Conservation (phyloP, 2,329 filamentous ascomycete species). For the Shiraia sp. region DNA sequence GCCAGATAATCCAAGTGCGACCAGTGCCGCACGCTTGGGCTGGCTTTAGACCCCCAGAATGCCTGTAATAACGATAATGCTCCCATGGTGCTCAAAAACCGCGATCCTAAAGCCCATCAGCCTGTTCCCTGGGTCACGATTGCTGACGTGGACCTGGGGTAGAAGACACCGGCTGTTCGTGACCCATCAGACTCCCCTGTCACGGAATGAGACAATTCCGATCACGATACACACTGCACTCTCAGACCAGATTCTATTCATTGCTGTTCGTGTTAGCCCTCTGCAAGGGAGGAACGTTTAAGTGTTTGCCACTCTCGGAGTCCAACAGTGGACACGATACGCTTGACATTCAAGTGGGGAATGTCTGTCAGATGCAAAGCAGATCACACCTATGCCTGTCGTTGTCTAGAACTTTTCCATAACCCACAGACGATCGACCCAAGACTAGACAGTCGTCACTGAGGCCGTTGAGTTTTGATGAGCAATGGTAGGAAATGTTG, state of each 20-base stretch:
- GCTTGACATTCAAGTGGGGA: conserved; percentile 6
- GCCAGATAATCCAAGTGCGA: no score
- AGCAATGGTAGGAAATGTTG: not conserved
- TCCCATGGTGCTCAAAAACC: not conserved
- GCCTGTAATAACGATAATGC: not conserved
- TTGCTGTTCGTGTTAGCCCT: no score
- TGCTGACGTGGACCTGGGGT: conserved; percentile 29
- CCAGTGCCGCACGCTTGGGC: no score
- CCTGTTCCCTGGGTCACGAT: conserved; percentile 10
- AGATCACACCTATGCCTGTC: conserved; percentile 3
- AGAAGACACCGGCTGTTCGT: conserved; percentile 18
- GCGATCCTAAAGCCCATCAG: conserved; percentile 1
- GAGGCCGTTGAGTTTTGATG: conserved; percentile 1
- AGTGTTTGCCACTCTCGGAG: conserved; percentile 3
- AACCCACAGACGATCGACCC: not conserved
- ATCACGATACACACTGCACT: not conserved
- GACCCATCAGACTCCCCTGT: conserved; percentile 3
- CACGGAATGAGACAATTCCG: conserved; percentile 4
- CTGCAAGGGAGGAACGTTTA: not conserved
- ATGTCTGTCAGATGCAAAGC: conserved; percentile 4
- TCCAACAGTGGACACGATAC: not conserved
- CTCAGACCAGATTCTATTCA: conserved; percentile 8
- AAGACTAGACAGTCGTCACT: not conserved
- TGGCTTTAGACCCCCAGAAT: not conserved
- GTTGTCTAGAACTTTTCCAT: conserved; percentile 7